These are phyloP conservation scores for Rhododendron molle DNA, from an alignment of 148 eudicot species.

Conservation along the genomic window DNA sequence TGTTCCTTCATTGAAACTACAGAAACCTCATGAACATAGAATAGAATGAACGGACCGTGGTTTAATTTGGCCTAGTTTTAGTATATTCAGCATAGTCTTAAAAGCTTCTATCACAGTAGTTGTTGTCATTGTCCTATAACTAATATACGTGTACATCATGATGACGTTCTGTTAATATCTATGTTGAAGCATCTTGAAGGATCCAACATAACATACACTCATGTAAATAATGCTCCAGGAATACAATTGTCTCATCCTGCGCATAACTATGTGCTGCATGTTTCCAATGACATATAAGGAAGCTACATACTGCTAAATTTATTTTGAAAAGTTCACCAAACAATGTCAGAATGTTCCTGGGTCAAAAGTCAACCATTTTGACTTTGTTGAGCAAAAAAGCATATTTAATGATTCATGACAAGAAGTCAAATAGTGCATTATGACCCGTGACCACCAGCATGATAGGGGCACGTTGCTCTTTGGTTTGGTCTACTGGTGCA, in stretches of 20 bases:
- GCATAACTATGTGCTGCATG: background rate
- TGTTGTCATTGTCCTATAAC: background rate
- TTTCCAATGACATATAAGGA: background rate
- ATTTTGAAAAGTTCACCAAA: background rate
- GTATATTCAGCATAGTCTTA: too few species aligned
- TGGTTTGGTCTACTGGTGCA: background rate
- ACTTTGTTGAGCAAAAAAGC: background rate
- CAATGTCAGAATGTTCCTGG: background rate
- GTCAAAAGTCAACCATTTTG: background rate
- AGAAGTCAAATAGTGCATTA: background rate
- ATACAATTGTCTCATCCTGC: background rate
- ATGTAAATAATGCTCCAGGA: background rate
- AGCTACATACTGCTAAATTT: background rate
- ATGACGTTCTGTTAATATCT: background rate
- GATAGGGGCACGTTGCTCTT: background rate
- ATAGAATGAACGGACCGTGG: too few species aligned
- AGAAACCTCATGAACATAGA: too few species aligned
- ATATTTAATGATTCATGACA: too few species aligned
- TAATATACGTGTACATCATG: background rate
- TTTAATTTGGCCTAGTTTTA: too few species aligned
- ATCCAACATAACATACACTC: background rate
- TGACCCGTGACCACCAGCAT: background rate
- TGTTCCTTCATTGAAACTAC: too few species aligned
- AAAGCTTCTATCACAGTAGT: background rate
- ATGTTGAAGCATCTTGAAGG: background rate